Evolutionary conservation across 192 early-diverging fungal species (phyloP).

Genomic region (Backusella tarrabulga): DNA sequence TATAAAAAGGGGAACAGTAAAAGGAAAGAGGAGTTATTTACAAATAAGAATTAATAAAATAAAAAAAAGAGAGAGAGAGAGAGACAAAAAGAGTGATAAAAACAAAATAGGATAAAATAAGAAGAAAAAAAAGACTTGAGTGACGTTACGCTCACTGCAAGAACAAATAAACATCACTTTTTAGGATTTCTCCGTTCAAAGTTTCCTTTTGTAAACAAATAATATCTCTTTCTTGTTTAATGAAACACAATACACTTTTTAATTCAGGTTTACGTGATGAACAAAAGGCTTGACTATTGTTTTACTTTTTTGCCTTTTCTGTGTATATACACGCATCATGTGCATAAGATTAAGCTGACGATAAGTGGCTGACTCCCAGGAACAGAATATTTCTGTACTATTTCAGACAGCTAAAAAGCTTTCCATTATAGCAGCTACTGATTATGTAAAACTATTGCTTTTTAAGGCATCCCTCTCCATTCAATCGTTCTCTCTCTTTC

Average conservation of each 20-base stretch:
- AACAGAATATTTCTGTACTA: not conserved
- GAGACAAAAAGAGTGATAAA: not conserved
- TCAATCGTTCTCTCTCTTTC: not conserved
- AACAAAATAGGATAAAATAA: not conserved
- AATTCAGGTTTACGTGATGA: not conserved
- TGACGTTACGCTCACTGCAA: conserved; percentile 1
- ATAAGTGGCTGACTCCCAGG: not conserved
- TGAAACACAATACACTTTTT: not conserved
- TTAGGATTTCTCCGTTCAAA: conserved; percentile 5
- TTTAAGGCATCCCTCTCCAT: not conserved
- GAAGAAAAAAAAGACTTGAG: not conserved
- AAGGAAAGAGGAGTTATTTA: not conserved
- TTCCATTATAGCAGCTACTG: not conserved
- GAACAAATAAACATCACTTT: not conserved
- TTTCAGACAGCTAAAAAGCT: not conserved
- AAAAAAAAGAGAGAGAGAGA: not conserved
- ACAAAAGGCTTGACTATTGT: too few relatives aligned
- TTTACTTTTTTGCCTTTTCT: not conserved
- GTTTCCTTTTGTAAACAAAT: conserved; percentile 10
- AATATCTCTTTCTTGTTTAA: not conserved
- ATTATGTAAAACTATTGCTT: not conserved
- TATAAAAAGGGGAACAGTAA: not conserved
- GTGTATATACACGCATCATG: not conserved
- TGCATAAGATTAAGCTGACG: not conserved
- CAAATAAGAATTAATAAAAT: not conserved